Base-by-base conservation (phyloP, 768 basidiomycete species). In the Tylopilus felleus region DNA sequence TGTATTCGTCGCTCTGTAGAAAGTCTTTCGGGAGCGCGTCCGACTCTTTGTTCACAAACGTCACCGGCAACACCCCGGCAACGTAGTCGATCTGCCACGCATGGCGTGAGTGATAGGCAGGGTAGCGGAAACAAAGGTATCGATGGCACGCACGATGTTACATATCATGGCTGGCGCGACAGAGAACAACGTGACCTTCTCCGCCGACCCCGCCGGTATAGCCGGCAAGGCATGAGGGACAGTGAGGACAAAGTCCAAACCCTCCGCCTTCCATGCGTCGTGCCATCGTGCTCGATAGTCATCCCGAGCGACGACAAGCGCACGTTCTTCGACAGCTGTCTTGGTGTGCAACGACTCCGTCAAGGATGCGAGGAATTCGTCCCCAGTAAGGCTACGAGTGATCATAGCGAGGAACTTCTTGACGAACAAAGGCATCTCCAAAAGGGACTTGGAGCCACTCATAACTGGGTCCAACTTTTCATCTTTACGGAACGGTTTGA, bases 11-110 rank as follows among this genome's bases (percentile, higher is more conserved):
- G 22, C 60, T 64, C 35, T 52, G 41, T n/a, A 47, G 51, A 55
- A 78, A 75, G 19, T 43, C 51, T 1, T 59, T 51, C 1, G 67
- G 60, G 10, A 82, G 61, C 4, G 60, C 65, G 56, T 86, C 84
- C 9, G 68, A 51, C 3, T 62, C 55, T n/a, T 69, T 61, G 54
- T 80, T 66, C 43, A 85, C 83, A 29, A 73, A 73, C 0, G 80
- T 80, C 41, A 86, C 71, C 0, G 86, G 85, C 39, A 86, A 67
- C 6, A 83, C 77, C n/a, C 83, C 81, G 2, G 81, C 82, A 22
- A 76, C 67, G 55, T 77, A 80, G 60, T 86, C 83, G 23, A 84
- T 69, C 80, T 80, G 42, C 49, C 33, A 40, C 17, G 25, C 23
- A 16, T 5, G 17, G 38, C 7, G 39, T 48, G 6, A 47, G 41